phyloP scores from a whole-genome alignment of 306 rosid species.

The Delonix regia region DNA sequence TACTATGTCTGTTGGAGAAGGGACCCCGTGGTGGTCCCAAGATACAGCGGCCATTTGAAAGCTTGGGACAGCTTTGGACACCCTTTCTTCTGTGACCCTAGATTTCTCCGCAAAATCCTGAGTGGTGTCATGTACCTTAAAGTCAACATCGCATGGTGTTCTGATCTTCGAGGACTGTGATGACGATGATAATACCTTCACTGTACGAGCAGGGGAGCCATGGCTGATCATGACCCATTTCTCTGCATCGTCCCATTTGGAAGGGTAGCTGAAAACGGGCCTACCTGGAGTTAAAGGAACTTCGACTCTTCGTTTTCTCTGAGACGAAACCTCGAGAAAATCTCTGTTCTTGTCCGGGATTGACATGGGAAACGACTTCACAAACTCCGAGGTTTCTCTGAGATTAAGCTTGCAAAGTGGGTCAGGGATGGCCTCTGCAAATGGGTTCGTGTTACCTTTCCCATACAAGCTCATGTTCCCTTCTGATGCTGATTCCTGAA shows the following conservation, averaged over 20 bases:
- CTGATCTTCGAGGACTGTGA: background rate
- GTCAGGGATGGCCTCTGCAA: background rate
- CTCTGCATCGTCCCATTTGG: constrained; percentile 2
- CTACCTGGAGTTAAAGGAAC: background rate
- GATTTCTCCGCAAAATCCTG: background rate
- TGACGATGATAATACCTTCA: background rate
- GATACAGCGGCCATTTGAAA: constrained; percentile 45
- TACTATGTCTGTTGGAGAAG: constrained; percentile 1
- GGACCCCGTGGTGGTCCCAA: constrained; percentile 52
- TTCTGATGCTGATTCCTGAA: background rate
- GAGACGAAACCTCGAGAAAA: background rate
- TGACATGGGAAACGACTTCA: background rate
- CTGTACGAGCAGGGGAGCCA: background rate
- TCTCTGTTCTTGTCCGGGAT: background rate
- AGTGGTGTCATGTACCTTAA: background rate
- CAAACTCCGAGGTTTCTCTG: background rate
- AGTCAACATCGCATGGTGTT: background rate
- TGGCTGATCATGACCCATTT: background rate
- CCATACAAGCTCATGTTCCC: background rate
- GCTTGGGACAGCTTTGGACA: background rate
- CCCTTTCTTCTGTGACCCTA: background rate
- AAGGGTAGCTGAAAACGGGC: background rate
- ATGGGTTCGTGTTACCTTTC: background rate
- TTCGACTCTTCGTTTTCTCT: background rate
- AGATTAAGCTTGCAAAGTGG: background rate